A percentile compares a stretch with the other conserved stretches of the same genome.
Conservation (phyloP, 495 filamentous ascomycete species). For the Neurospora sp. region DNA sequence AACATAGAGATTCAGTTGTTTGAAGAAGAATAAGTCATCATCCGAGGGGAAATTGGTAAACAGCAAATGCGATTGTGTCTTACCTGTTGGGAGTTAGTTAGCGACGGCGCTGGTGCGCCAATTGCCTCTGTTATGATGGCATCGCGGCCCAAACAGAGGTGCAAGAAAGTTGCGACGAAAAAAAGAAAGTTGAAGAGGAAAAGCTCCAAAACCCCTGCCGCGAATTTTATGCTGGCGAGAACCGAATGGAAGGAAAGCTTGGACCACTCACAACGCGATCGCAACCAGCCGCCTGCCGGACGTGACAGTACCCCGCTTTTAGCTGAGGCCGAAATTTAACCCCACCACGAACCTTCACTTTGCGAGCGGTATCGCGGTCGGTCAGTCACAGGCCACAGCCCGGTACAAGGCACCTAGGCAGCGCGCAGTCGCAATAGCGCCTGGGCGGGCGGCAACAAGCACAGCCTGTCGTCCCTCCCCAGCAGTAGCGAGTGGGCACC, state of each 20-base stretch:
- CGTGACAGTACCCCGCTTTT: neutral
- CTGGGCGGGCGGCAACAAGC: neutral
- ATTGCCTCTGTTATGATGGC: neutral
- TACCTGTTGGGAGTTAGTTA: neutral
- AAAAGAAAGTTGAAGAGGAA: neutral
- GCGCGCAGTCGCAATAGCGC: neutral
- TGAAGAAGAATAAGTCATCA: conserved; percentile 43
- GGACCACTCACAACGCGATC: neutral
- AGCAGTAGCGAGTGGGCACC: neutral
- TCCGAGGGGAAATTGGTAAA: conserved; percentile 5
- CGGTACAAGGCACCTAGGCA: neutral
- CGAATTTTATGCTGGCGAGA: conserved; percentile 2
- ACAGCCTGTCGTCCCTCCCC: neutral
- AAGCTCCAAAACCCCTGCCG: neutral
- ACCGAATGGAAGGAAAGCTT: neutral
- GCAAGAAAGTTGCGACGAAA: neutral
- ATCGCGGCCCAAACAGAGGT: neutral
- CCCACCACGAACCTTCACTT: conserved; percentile 9
- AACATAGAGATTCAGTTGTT: conserved; percentile 50
- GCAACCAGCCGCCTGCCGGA: conserved; percentile 1
- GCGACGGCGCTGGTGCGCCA: neutral
- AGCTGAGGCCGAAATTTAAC: conserved; percentile 13
- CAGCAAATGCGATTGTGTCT: neutral
- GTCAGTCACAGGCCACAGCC: neutral
- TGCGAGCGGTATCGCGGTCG: conserved; percentile 1